Base-by-base conservation (phyloP, 2,329 filamentous ascomycete species). In the Raffaelea deltoideospora region DNA sequence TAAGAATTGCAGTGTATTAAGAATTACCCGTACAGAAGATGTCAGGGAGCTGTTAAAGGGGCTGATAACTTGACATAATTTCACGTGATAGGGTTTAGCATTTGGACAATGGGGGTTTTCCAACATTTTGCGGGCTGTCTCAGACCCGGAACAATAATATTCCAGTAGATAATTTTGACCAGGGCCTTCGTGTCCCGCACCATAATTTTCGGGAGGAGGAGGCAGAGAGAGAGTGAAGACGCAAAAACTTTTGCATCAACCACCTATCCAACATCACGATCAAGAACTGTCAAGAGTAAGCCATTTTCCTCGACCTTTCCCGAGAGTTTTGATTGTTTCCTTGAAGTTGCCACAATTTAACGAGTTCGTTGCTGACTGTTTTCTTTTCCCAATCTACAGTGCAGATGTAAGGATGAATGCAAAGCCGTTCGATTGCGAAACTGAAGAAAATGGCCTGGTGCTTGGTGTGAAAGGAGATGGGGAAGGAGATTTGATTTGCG, bases 341-440 rank as follows among this genome's bases (percentile, higher is more conserved):
- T 49, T n/a, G n/a, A n/a, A n/a, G n/a, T n/a, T n/a, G n/a, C n/a
- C n/a, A n/a, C n/a, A n/a, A n/a, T n/a, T n/a, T n/a, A n/a, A n/a
- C n/a, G n/a, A n/a, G n/a, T n/a, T n/a, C n/a, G n/a, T n/a, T n/a
- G n/a, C n/a, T n/a, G n/a, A 45, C 55, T 46, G 32, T 47, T 34
- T 34, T 32, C 35, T 41, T 39, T 43, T 33, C 13, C 34, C 19
- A 33, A 32, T 21, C 50, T 59, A 54, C 51, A 88, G 83, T 90
- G 83, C 83, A 90, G 78, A 90, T 90, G 82, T 88, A 76, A 79
- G 80, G 54, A 46, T 45, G 8, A 14, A 27, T 27, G 26, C 26
- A 8, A 26, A 8, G 13, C 23, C 23, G 8, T 13, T 26, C 23
- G 23, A n/a, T n/a, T n/a, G n/a, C n/a, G n/a, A n/a, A n/a, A n/a